These are phyloP conservation scores for Aspergillus pseudoglaucus DNA, from an alignment of 2,329 filamentous ascomycete species.

Conservation along the genomic window DNA sequence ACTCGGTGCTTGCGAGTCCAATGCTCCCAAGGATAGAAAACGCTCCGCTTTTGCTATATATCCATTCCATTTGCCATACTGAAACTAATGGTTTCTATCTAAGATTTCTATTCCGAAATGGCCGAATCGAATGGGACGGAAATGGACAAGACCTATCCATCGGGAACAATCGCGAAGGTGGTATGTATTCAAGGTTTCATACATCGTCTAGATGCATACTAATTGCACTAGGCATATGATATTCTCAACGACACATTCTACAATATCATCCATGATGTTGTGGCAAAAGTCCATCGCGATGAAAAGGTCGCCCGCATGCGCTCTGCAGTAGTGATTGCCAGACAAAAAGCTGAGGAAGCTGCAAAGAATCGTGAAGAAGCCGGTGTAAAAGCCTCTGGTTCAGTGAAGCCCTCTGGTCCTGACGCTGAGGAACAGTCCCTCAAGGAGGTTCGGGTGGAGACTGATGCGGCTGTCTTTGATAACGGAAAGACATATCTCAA, in stretches of 20 bases:
- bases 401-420: slow-evolving; percentile 27
- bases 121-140: slow-evolving; percentile 24
- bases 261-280: slow-evolving; percentile 55
- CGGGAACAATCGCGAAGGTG: slow-evolving; percentile 36
- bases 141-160: slow-evolving; percentile 22
- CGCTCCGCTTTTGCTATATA: background rate
- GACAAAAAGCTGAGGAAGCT: slow-evolving; percentile 39
- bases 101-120: slow-evolving; percentile 18
- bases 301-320: slow-evolving; percentile 57
- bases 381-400: slow-evolving; percentile 24
- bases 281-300: slow-evolving; percentile 52
- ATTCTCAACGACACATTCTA: slow-evolving; percentile 54
- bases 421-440: slow-evolving; percentile 26
- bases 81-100: background rate
- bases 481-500: slow-evolving; percentile 49
- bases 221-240: slow-evolving; percentile 30
- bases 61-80: background rate
- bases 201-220: slow-evolving; percentile 3
- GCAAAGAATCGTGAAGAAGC: slow-evolving; percentile 24
- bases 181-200: slow-evolving; percentile 19
- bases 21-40: background rate
- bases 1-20: background rate
- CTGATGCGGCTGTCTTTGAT: slow-evolving; percentile 47
- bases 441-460: slow-evolving; percentile 38
- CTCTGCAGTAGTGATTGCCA: slow-evolving; percentile 40